Base-by-base conservation (phyloP, 208 protist genomes). In the Tritrichomonas musculus region DNA sequence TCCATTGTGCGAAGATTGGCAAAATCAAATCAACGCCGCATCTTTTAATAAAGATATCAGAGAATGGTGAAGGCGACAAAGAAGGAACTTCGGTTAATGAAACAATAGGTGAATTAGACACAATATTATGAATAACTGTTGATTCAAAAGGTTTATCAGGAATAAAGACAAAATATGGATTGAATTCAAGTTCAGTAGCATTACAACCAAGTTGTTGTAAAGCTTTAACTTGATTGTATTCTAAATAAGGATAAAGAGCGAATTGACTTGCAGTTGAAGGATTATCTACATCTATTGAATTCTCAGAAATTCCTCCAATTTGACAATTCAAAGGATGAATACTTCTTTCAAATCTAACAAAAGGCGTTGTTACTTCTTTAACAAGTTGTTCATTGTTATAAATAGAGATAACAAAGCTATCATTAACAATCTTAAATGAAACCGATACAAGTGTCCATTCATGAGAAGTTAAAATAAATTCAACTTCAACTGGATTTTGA, bases 1-100 rank as follows among this genome's bases (percentile, higher is more conserved):
- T 47, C 77, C 77, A 88, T 57, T 88, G 77, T 20, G 77, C 77
- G n/a, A 88, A 88, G 11, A 88, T 47, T 57, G 77, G 77, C 4
- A 88, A n/a, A 3, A 88, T 39, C n/a, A 88, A 27, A 39, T 88
- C 77, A 20, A 57, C 47, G 20, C 77, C 77, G n/a, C 77, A 88
- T 20, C 47, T 41, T 33, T 53, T 88, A 60, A 53, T 22, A 20
- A 88, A 39, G 0, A 88, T 30, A 44, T 88, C 77, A n/a, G 41
- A n/a, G 27, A 69, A 69, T 17, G 11, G 5, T n/a, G 27, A n/a
- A n/a, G 64, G 27, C 3, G 11, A 25, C 20, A 39, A 57, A 88
- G 17, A 30, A 57, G 13, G 27, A 88, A 57, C 11, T 50, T 88
- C 47, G 0, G 47, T 53, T 57, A 5, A 57, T 41, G 25, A 44